Percentiles rank a stretch among this genome's conserved stretches.
These are phyloP conservation scores for Aegilops sharonensis DNA, from an alignment of 176 grass and related monocot genomes.

Conservation along the genomic window DNA sequence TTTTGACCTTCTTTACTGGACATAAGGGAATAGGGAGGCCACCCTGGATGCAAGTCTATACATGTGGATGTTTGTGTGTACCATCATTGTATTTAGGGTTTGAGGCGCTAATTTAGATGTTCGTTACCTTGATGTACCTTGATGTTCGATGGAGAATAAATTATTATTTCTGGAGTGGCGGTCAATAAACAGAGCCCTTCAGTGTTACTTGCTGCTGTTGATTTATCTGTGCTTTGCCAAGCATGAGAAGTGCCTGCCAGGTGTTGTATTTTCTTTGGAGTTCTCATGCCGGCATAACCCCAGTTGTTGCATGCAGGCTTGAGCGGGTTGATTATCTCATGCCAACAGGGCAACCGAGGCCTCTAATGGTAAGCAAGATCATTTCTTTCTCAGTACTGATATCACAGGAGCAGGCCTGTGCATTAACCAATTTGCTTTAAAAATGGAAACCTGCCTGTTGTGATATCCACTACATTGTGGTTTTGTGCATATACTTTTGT, in stretches of 20 bases:
- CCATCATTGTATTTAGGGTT: slow-evolving; percentile 60
- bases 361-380: background rate
- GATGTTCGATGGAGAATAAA: slow-evolving; percentile 53
- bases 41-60: slow-evolving; percentile 47
- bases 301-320: background rate
- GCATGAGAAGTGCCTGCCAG: background rate
- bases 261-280: background rate
- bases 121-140: slow-evolving; percentile 29
- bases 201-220: slow-evolving; percentile 17
- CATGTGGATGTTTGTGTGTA: slow-evolving; percentile 68
- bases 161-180: slow-evolving; percentile 42
- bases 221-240: background rate
- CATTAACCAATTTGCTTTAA: background rate
- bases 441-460: background rate
- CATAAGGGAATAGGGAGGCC: slow-evolving; percentile 50
- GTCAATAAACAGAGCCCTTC: slow-evolving; percentile 38
- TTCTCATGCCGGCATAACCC: background rate
- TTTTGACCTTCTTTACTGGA: slow-evolving; percentile 49
- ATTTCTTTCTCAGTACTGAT: background rate
- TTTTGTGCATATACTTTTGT: background rate
- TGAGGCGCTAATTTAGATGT: slow-evolving; percentile 50
- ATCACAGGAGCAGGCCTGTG: background rate
- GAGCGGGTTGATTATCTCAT: background rate
- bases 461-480: background rate
- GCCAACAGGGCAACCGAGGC: too few species aligned